phyloP scores from a whole-genome alignment of 2,329 filamentous ascomycete genomes.

The Penicillium nordicum region DNA sequence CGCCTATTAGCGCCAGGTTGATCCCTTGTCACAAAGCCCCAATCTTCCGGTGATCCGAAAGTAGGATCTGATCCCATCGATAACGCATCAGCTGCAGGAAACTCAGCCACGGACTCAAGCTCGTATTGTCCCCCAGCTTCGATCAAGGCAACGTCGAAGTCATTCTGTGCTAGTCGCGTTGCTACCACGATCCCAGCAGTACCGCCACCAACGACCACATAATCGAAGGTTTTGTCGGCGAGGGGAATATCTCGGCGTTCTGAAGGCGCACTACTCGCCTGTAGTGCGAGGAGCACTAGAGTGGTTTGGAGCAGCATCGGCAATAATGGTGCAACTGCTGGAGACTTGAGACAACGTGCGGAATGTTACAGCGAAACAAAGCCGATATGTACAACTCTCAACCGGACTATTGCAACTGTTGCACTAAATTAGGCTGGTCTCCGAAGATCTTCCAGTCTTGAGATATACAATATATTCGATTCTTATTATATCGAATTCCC shows the following conservation, averaged over 20 bases:
- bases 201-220: slow-evolving; percentile 28
- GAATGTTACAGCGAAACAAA: neutral
- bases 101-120: slow-evolving; percentile 13
- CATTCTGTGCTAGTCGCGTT: slow-evolving; percentile 24
- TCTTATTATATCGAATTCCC: neutral
- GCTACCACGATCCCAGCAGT: slow-evolving; percentile 26
- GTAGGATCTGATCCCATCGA: slow-evolving; percentile 24
- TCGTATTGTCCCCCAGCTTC: slow-evolving; percentile 33
- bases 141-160: slow-evolving; percentile 26
- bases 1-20: slow-evolving; percentile 25
- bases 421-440: neutral
- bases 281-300: slow-evolving; percentile 9
- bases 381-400: neutral
- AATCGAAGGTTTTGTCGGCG: slow-evolving; percentile 20
- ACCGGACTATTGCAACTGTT: neutral
- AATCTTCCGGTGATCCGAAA: slow-evolving; percentile 17
- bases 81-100: slow-evolving; percentile 21
- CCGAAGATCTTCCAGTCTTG: neutral
- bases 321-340: no score
- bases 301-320: slow-evolving; percentile 6
- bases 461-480: neutral
- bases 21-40: slow-evolving; percentile 24
- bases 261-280: neutral
- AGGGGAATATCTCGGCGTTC: neutral
- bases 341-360: neutral